These are phyloP conservation scores for Pseudogymnoascus sp. DNA, from an alignment of 2,329 filamentous ascomycete species.

Conservation along the genomic window DNA sequence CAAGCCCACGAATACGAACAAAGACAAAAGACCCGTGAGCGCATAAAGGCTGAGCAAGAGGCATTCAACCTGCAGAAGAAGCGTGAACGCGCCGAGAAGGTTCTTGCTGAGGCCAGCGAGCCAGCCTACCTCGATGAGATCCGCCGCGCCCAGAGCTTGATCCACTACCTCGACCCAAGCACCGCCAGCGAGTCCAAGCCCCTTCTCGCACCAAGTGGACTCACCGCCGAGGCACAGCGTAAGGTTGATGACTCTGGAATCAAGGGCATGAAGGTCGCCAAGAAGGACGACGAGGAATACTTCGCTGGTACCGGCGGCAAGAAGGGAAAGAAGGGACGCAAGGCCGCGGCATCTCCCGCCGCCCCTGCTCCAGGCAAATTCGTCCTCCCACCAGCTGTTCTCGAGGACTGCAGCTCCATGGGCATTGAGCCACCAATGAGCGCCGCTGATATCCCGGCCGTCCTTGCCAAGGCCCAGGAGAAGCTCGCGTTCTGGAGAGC, in stretches of 20 bases:
- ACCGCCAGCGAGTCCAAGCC: conserved; percentile 57
- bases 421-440: conserved; percentile 83
- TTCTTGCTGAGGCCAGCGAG: conserved; percentile 73
- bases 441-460: conserved; percentile 68
- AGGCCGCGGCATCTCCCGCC: conserved; percentile 44
- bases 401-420: conserved; percentile 80
- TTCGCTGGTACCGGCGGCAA: conserved; percentile 63
- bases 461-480: conserved; percentile 81
- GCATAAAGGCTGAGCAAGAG: conserved; percentile 72
- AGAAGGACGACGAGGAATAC: conserved; percentile 89
- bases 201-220: conserved; percentile 58
- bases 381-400: conserved; percentile 82
- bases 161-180: conserved; percentile 82
- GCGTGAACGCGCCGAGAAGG: conserved; percentile 66
- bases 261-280: conserved; percentile 75
- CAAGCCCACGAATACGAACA: conserved; percentile 77
- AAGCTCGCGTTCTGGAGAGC: conserved; percentile 89
- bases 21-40: conserved; percentile 67
- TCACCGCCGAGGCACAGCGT: conserved; percentile 70
- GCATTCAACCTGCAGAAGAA: conserved; percentile 62
- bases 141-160: conserved; percentile 74
- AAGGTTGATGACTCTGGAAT: conserved; percentile 77
- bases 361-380: conserved; percentile 52
- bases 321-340: conserved; percentile 86
- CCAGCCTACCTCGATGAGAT: conserved; percentile 93